These are phyloP conservation scores for Escovopsis sp. DNA, from an alignment of 2,329 filamentous ascomycete genomes.

Conservation along the genomic window DNA sequence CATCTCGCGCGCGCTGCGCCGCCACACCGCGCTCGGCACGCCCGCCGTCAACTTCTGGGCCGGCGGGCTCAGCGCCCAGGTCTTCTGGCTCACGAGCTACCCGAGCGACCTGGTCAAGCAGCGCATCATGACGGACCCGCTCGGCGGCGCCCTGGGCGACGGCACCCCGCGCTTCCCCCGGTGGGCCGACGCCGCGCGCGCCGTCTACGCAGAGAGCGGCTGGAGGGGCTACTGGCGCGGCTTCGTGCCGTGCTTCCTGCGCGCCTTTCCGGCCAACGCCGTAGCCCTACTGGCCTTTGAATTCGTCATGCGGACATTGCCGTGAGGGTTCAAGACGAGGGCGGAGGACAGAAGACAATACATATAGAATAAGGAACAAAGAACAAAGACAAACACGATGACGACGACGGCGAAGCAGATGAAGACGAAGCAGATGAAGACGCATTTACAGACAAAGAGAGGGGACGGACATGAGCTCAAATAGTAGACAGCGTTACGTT, in stretches of 20 bases:
- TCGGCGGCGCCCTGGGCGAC: constrained; percentile 56
- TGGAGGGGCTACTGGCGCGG: constrained; percentile 80
- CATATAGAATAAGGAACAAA: too few species aligned
- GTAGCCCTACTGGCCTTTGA: constrained; percentile 91
- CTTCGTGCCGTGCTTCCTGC: constrained; percentile 82
- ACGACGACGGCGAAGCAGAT: too few species aligned
- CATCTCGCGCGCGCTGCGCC: constrained; percentile 52
- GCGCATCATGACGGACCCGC: constrained; percentile 86
- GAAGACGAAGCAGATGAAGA: too few species aligned
- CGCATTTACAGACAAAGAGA: too few species aligned
- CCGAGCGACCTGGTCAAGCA: constrained; percentile 92
- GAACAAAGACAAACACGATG: too few species aligned
- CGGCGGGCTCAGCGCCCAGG: constrained; percentile 78
- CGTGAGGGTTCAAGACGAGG: constrained; percentile 15
- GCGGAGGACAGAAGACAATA: too few species aligned
- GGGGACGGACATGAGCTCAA: too few species aligned
- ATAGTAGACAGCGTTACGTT: too few species aligned
- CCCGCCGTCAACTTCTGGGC: constrained; percentile 95
- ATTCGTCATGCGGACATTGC: constrained; percentile 62
- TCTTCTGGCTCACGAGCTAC: constrained; percentile 90
- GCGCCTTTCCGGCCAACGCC: constrained; percentile 92
- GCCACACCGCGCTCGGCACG: constrained; percentile 54
- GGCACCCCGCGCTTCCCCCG: constrained; percentile 51
- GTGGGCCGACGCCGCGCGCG: constrained; percentile 68
- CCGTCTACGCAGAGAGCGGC: constrained; percentile 64